Base-by-base conservation (phyloP, 2,329 filamentous ascomycete genomes). In the Paraphoma chrysanthemicola region DNA sequence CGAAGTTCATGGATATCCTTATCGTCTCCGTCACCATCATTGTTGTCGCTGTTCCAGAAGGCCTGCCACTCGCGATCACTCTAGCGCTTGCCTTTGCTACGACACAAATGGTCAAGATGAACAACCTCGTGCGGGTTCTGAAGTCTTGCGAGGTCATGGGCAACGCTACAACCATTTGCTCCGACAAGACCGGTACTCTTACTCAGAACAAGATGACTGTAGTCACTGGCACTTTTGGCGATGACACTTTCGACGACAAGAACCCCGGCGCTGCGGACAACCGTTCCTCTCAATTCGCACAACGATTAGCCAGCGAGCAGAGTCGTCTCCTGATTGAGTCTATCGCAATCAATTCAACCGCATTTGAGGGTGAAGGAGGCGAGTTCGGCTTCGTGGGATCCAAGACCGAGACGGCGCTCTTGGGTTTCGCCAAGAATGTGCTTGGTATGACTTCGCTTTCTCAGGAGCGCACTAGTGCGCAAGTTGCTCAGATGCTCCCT, bases 321-420 rank as follows among this genome's bases (percentile, higher is more conserved):
- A 72, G 70, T 48, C 49, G 64, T 4, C 59, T 70, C n/a, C 44
- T 75, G 18, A 56, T 67, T 3, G 67, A 74, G 10, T 72, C 73
- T 2, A 60, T 75, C 33, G 68, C 71, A 16, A 67, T 73, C 57
- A 75, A 82, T 74, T 85, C 83, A 0, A 86, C 84, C 0, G 84
- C 84, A 0, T 85, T 86, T 47, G 83, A 86, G 59, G 66, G 66
- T 6, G 61, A 64, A 46, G 67, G 69, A 0, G 81, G 82, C 6
- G 78, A 81, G n/a, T 78, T 83, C 38, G 77, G 77, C 3, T 86
- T 85, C 56, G 78, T 85, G 43, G 84, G 84, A 5, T 85, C 83
- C 48, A 86, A 85, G 71, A 86, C 84, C 0, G 84, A 86, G 62
- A 85, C 83, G 5, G 84, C 84, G 2, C 76, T 86, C 2, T 76